These are phyloP conservation scores for Penicillium sp. DNA, from an alignment of 2,329 filamentous ascomycete genomes.

Conservation along the genomic window DNA sequence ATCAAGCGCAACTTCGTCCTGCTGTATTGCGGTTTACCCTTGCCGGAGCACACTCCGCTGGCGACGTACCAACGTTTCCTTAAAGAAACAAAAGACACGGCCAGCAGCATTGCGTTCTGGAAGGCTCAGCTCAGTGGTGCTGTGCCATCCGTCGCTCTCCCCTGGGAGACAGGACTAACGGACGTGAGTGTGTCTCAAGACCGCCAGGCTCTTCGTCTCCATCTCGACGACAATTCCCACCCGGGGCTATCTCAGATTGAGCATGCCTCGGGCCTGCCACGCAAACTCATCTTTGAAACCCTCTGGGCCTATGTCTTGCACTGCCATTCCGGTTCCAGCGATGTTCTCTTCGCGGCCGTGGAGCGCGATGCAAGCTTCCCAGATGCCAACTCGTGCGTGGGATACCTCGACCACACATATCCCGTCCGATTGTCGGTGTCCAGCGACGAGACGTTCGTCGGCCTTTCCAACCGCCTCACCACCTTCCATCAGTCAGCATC, in stretches of 20 bases:
- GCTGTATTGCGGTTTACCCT: background rate
- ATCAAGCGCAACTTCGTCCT: background rate
- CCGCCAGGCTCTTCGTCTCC: background rate
- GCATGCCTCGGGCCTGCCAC: background rate
- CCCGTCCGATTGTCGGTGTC: background rate
- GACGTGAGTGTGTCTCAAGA: background rate
- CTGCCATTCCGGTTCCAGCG: background rate
- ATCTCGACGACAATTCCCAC: background rate
- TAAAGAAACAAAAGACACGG: background rate
- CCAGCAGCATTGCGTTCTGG: background rate
- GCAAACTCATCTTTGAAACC: background rate
- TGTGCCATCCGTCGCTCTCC: background rate
- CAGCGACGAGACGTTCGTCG: background rate
- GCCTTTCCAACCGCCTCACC: background rate
- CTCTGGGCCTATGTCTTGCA: constrained; percentile 2
- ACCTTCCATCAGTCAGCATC: background rate
- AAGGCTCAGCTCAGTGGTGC: background rate
- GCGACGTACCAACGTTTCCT: background rate
- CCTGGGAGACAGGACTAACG: background rate
- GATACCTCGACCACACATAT: background rate
- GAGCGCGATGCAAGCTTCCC: constrained; percentile 1
- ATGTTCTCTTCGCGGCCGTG: constrained; percentile 1
- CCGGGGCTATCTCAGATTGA: background rate
- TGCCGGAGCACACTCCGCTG: constrained; percentile 1
- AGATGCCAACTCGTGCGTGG: background rate